Percentiles rank a stretch among this genome's conserved stretches.
These are phyloP conservation scores for Coniella vitis DNA, from an alignment of 2,329 filamentous ascomycete genomes.

Conservation along the genomic window DNA sequence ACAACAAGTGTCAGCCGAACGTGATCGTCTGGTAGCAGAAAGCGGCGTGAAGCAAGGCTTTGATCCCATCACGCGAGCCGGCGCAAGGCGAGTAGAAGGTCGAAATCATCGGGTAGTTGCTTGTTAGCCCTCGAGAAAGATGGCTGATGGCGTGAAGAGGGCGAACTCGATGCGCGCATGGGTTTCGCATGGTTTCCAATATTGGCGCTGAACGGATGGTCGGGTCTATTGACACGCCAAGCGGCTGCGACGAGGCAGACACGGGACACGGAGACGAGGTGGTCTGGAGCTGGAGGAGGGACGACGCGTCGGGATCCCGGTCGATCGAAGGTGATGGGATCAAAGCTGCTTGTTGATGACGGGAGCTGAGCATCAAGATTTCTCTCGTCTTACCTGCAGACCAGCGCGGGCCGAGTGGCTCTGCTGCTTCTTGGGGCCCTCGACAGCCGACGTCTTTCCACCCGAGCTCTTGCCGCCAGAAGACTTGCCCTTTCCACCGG, in stretches of 20 bases:
- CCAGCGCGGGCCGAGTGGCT: slow-evolving; percentile 95
- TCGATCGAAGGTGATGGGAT: slow-evolving; percentile 13
- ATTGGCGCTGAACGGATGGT: background rate
- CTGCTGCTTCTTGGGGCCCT: slow-evolving; percentile 76
- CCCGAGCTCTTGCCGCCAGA: slow-evolving; percentile 82
- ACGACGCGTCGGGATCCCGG: slow-evolving; percentile 13
- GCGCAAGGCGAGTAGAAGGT: slow-evolving; percentile 8
- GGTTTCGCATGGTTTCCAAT: background rate
- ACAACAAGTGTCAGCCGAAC: slow-evolving; percentile 8
- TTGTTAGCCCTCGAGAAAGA: background rate
- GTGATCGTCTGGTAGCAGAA: background rate
- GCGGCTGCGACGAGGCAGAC: background rate
- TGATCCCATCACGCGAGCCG: slow-evolving; percentile 5
- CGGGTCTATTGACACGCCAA: too few species aligned
- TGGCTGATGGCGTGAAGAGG: background rate
- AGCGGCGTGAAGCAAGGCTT: background rate
- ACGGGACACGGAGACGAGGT: background rate
- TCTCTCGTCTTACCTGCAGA: slow-evolving; percentile 68
- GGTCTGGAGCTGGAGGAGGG: background rate
- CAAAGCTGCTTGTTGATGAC: background rate
- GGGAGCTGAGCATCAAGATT: background rate
- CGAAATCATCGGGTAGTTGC: background rate
- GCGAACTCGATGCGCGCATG: background rate
- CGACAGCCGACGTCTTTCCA: slow-evolving; percentile 62
- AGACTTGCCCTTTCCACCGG: slow-evolving; percentile 92